These are phyloP conservation scores for Schizophyllum commune DNA, from an alignment of 1,284 basidiomycete species.

Conservation along the genomic window DNA sequence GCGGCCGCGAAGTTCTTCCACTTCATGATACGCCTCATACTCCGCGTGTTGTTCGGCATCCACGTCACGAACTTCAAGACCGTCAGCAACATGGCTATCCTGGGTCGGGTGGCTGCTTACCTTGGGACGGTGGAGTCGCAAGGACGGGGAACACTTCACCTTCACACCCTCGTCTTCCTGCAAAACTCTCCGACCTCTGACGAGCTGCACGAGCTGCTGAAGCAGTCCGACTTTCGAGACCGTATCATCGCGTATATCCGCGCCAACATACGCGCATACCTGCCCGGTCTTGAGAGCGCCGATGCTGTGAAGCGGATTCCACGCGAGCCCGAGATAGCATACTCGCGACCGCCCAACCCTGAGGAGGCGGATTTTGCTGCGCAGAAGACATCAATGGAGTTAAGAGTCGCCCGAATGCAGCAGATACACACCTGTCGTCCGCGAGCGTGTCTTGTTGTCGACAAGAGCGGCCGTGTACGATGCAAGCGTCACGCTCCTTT, in stretches of 20 bases:
- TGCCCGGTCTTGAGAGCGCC: background rate
- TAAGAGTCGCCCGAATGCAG: conserved; percentile 4
- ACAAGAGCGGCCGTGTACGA: background rate
- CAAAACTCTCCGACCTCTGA: conserved; percentile 1
- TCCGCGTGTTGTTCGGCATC: conserved; percentile 28
- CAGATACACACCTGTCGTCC: conserved; percentile 16
- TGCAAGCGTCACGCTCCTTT: conserved; percentile 8
- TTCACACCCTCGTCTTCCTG: conserved; percentile 15
- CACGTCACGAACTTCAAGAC: conserved; percentile 9
- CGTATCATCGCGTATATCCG: conserved; percentile 4
- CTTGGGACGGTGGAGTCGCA: conserved; percentile 19
- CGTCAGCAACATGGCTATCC: conserved; percentile 4
- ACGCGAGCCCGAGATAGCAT: conserved; percentile 4
- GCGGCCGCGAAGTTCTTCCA: conserved; percentile 33
- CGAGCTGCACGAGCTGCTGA: background rate
- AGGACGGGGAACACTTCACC: conserved; percentile 14
- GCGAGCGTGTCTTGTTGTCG: conserved; percentile 1
- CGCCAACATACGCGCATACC: conserved; percentile 6
- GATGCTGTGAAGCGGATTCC: background rate
- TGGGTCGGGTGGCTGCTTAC: conserved; percentile 12
- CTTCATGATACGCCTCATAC: conserved; percentile 23
- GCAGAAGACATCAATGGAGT: background rate
- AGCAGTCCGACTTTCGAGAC: background rate
- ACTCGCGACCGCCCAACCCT: conserved; percentile 13
- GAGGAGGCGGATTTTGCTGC: background rate